Conservation (phyloP, 768 basidiomycete genomes). For the Lentinus tigrinus region DNA sequence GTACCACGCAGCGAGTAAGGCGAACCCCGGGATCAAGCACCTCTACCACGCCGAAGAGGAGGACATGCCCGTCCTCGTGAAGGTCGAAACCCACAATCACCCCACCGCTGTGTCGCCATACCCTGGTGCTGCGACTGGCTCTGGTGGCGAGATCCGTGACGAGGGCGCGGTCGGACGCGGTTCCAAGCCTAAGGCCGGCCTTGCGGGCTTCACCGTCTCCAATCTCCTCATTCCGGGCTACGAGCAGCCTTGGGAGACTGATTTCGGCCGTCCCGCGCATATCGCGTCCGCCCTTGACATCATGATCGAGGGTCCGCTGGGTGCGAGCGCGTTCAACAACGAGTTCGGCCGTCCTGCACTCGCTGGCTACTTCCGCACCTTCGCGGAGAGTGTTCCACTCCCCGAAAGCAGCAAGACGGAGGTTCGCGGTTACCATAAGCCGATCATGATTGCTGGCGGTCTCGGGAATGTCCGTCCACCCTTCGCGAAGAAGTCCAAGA, state of each 20-base stretch:
- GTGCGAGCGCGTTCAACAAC: conserved; percentile 96
- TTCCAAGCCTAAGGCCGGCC: conserved; percentile 94
- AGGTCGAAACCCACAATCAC: conserved; percentile 99
- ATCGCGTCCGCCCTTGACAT: conserved; percentile 94
- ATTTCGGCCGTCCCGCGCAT: conserved; percentile 87
- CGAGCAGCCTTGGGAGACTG: conserved; percentile 93
- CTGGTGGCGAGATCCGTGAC: conserved; percentile 97
- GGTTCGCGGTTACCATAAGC: conserved; percentile 96
- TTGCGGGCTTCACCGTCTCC: conserved; percentile 90
- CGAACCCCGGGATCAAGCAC: conserved; percentile 19
- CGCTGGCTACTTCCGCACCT: conserved; percentile 93
- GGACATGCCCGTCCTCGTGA: conserved; percentile 86
- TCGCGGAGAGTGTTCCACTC: conserved; percentile 72
- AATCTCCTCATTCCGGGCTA: conserved; percentile 91
- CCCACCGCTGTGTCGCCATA: conserved; percentile 98
- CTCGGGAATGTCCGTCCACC: conserved; percentile 88
- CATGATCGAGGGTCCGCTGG: conserved; percentile 95
- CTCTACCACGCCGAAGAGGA: conserved; percentile 63
- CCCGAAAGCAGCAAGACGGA: conserved; percentile 51
- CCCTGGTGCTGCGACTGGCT: conserved; percentile 98
- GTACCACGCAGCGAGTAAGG: conserved; percentile 18
- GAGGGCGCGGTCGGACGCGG: conserved; percentile 96
- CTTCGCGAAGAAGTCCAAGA: conserved; percentile 76
- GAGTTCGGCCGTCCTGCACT: conserved; percentile 96
- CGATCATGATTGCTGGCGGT: conserved; percentile 99